Evolutionary conservation across 495 filamentous ascomycete species (phyloP), one percentile per base, ranked within the genome.

Genomic region (Penicillium ucsense): DNA sequence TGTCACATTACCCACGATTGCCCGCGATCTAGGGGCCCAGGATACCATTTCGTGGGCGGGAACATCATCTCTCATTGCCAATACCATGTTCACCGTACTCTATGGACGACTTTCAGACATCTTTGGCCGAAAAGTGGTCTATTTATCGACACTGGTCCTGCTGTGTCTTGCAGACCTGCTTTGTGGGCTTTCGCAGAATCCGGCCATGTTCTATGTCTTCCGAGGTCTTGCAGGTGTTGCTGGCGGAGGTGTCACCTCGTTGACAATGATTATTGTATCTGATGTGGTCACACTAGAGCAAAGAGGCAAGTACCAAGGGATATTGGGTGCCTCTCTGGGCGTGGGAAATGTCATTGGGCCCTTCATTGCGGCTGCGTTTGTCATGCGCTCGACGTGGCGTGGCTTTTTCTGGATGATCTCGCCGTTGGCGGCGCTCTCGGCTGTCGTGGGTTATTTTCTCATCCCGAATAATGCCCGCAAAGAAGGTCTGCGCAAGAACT

Each of bases 21-120:
- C 76, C 35, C 63, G 61, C 43, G 79, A 83, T 39, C 65, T 85
- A 1, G 50, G 77, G 44, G 78, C 74, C 0, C 53, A 67, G 34
- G 66, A 77, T 33, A 82, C 79, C 10, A 82, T 87, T 27, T 84
- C 78, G 0, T 90, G 85, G 85, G 78, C 84, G 4, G 86, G 83
- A n/a, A 88, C 83, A 1, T 85, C 84, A 3, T 83, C 83, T 28
- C 64, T 88, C 12, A 82, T 89, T 45, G 82, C 82, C 3, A 85
- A 84, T 56, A 85, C 82, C 8, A 79, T 82, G 45, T 86, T 84
- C 45, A 78, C 78, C 9, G 75, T 80, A n/a, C 65, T 80, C 0
- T 81, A 80, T 41, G 77, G 78, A 11, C 69, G 79, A 28, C 53
- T 83, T 4, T 80, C 76, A 1, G 73, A 80, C 61, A 78, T 80